A percentile compares a stretch with the other conserved stretches of the same genome.
phyloP scores from a whole-genome alignment of 116 monocot genomes.

The Dioscorea cayenensis region DNA sequence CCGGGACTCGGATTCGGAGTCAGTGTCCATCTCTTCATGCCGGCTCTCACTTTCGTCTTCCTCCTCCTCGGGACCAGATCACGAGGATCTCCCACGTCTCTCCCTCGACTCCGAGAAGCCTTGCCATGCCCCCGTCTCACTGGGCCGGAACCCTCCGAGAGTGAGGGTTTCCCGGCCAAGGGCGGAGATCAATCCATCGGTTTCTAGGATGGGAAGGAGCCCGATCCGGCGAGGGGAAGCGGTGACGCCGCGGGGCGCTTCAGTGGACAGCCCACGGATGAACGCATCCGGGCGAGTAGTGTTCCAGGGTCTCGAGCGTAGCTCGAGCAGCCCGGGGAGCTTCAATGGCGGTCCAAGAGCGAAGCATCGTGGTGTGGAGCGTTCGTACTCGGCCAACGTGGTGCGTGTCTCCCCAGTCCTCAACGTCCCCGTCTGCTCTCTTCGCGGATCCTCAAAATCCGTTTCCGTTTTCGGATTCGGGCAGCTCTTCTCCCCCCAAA shows the following conservation, averaged over 20 bases:
- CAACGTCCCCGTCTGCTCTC: slow-evolving; percentile 73
- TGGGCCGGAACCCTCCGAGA: slow-evolving; percentile 7
- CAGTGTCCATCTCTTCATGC: slow-evolving; percentile 23
- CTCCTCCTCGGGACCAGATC: slow-evolving; percentile 32
- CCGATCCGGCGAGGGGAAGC: slow-evolving; percentile 17
- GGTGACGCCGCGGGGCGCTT: slow-evolving; percentile 6
- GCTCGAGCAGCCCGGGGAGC: slow-evolving; percentile 76
- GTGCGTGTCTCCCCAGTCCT: slow-evolving; percentile 70
- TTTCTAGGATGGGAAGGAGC: slow-evolving; percentile 11
- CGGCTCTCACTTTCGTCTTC: slow-evolving; percentile 50
- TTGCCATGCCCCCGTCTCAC: slow-evolving; percentile 3
- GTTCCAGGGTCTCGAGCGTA: slow-evolving; percentile 62
- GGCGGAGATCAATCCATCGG: background rate
- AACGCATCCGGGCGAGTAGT: slow-evolving; percentile 77
- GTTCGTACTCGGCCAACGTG: slow-evolving; percentile 66
- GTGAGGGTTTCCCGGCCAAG: slow-evolving; percentile 12
- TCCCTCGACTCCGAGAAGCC: slow-evolving; percentile 49
- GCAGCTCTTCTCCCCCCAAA: slow-evolving; percentile 11
- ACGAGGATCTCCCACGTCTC: slow-evolving; percentile 52
- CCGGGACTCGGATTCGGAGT: slow-evolving; percentile 33
- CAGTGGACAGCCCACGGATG: slow-evolving; percentile 71
- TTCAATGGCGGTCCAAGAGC: slow-evolving; percentile 37
- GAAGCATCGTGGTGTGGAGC: slow-evolving; percentile 46
- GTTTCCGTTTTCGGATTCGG: slow-evolving; percentile 10
- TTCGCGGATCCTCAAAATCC: slow-evolving; percentile 29